Evolutionary conservation across 306 rosid genomes (phyloP).

Genomic region (barrel medic (Medicago truncatula)): DNA sequence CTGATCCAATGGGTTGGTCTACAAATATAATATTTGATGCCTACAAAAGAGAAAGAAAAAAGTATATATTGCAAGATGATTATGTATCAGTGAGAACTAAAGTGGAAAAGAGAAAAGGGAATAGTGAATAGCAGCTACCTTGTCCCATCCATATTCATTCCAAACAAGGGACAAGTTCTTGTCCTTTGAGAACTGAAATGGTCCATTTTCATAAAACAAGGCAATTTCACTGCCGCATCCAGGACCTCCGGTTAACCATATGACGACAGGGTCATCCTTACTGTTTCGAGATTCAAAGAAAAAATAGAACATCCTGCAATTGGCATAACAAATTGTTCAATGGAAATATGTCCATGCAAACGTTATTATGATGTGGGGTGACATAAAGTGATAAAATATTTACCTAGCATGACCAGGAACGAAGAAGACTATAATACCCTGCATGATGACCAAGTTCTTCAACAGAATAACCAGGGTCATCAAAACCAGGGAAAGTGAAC

Average conservation of each 20-base stretch:
- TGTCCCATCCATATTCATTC: constrained; percentile 95
- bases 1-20: constrained; percentile 94
- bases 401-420: constrained; percentile 89
- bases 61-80: neutral
- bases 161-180: constrained; percentile 74
- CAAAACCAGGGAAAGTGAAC: constrained; percentile 60
- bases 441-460: constrained; percentile 89
- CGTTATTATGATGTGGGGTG: neutral
- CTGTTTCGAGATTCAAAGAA: constrained; percentile 83
- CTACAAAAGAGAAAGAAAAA: constrained; percentile 46
- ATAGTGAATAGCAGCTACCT: constrained; percentile 48
- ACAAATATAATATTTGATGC: constrained; percentile 85
- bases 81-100: neutral
- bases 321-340: neutral
- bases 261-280: constrained; percentile 70
- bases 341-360: neutral
- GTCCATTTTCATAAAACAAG: constrained; percentile 92
- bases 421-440: constrained; percentile 81
- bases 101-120: neutral
- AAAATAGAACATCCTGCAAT: constrained; percentile 86
- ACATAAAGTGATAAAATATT: no score
- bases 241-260: constrained; percentile 96
- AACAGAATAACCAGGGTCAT: constrained; percentile 54
- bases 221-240: constrained; percentile 94
- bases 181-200: constrained; percentile 70